These are phyloP conservation scores for Aureobasidium mangrovei DNA, from an alignment of 2,329 filamentous ascomycete genomes.

Conservation along the genomic window DNA sequence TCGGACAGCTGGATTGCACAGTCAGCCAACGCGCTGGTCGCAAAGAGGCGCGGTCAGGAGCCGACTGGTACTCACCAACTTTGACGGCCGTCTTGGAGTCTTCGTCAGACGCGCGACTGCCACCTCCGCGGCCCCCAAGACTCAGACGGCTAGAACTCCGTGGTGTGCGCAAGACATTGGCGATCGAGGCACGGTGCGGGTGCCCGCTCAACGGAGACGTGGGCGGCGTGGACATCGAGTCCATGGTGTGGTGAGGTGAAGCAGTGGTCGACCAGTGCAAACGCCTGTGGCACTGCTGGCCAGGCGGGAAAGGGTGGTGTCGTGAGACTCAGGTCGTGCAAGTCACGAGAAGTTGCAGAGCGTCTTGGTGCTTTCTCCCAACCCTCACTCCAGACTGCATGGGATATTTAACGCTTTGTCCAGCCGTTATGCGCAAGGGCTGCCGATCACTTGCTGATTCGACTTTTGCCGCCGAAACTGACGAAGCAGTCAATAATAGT, in stretches of 20 bases:
- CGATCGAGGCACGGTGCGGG: slow-evolving; percentile 2
- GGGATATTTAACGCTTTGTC: not conserved
- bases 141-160: slow-evolving; percentile 73
- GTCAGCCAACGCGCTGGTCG: not conserved
- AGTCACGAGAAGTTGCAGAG: not conserved
- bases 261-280: not conserved
- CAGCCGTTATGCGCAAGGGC: slow-evolving; percentile 6
- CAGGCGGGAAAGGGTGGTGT: not conserved
- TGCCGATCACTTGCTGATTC: not conserved
- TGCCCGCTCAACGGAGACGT: slow-evolving; percentile 12
- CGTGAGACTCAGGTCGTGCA: slow-evolving; percentile 9
- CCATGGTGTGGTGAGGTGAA: not conserved
- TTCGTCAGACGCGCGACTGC: slow-evolving; percentile 80
- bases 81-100: slow-evolving; percentile 85
- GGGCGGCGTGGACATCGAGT: slow-evolving; percentile 40
- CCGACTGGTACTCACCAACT: slow-evolving; percentile 65
- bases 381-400: not conserved
- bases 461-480: no score
- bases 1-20: slow-evolving; percentile 61
- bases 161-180: slow-evolving; percentile 3
- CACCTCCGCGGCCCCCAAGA: slow-evolving; percentile 65
- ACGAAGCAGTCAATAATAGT: no score
- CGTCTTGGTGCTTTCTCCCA: not conserved
- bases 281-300: slow-evolving; percentile 9
- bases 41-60: not conserved